A percentile compares a stretch with the other conserved stretches of the same genome.
Conservation (phyloP, 345 rosid species). For the Arabidopsis suecica region DNA sequence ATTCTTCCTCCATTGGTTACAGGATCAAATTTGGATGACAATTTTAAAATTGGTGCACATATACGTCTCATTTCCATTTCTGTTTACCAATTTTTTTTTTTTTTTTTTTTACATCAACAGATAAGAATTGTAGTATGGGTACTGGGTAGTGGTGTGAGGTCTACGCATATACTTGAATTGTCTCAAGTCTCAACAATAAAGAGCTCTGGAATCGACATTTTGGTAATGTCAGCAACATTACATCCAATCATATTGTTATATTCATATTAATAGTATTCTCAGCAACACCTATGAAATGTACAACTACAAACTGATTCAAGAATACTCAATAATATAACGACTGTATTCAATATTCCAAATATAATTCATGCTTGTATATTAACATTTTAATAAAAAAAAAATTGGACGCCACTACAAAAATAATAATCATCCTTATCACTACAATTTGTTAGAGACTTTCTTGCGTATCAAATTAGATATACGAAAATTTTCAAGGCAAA, state of each 20-base stretch:
- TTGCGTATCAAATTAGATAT: not conserved
- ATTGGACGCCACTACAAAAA: not conserved
- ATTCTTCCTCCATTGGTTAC: not conserved
- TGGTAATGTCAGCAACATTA: not conserved
- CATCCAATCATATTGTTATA: not conserved
- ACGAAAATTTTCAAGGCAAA: not conserved
- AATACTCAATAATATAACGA: not conserved
- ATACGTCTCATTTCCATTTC: not conserved
- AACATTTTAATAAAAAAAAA: not conserved
- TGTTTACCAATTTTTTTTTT: not conserved
- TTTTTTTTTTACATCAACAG: not conserved
- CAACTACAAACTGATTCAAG: not conserved
- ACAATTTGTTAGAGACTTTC: not conserved
- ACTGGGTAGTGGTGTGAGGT: not conserved
- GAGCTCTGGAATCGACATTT: not conserved
- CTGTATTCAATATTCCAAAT: not conserved
- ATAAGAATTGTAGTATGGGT: not conserved
- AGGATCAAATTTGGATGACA: not conserved
- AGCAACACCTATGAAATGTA: not conserved
- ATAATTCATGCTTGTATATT: not conserved
- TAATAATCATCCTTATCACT: not conserved
- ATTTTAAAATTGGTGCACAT: not conserved
- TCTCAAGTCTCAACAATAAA: slow-evolving; percentile 1
- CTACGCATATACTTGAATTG: not conserved
- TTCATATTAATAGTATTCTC: not conserved